These are phyloP conservation scores for Stentor roeselii DNA, from an alignment of 73 alveolate genomes.

Conservation along the genomic window DNA sequence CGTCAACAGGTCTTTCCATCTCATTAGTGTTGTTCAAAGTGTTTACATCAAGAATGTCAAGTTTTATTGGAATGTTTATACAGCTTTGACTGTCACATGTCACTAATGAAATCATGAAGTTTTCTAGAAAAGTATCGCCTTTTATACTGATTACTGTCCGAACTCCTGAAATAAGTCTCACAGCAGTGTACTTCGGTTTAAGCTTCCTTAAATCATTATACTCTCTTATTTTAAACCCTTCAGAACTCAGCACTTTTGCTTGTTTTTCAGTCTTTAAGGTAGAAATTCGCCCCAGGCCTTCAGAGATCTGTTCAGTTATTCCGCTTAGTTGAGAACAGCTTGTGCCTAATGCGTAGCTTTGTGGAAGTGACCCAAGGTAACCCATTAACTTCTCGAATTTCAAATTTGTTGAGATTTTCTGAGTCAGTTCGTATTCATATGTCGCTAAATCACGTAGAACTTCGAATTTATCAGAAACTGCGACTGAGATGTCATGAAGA, in stretches of 20 bases:
- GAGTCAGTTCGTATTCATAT: slow-evolving; percentile 24
- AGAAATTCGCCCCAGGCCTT: background rate
- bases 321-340: background rate
- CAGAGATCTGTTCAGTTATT: background rate
- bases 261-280: background rate
- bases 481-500: slow-evolving; percentile 34
- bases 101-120: background rate
- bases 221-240: background rate
- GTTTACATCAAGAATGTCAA: background rate
- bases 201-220: background rate
- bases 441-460: slow-evolving; percentile 39
- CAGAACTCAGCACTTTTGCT: background rate
- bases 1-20: background rate
- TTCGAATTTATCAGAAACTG: slow-evolving; percentile 35
- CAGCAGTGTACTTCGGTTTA: background rate
- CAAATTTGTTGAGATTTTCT: no score
- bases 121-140: background rate
- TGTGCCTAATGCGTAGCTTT: background rate
- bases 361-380: background rate
- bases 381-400: background rate
- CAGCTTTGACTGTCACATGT: background rate
- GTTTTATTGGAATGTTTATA: background rate
- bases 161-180: background rate
- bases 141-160: background rate
- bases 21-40: background rate